phyloP scores from a whole-genome alignment of 345 rosid species.

The Toxicodendron radicans region DNA sequence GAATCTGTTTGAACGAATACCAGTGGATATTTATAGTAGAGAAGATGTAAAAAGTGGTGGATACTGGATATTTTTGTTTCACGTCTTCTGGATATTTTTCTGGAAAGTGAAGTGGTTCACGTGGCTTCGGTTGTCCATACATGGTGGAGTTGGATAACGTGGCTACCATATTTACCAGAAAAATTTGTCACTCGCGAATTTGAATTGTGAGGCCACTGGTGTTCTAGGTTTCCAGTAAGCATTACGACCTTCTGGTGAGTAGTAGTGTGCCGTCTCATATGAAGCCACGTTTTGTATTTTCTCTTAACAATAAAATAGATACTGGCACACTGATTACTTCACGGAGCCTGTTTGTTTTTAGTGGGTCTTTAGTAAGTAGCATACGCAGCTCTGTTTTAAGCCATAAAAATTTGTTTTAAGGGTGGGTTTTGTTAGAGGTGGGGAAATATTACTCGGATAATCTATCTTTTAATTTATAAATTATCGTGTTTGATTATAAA shows the following conservation, averaged over 20 bases:
- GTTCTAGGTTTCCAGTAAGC: conserved; percentile 11
- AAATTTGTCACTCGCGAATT: not conserved
- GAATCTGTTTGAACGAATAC: too few species aligned
- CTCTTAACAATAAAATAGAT: not conserved
- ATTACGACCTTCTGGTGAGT: conserved; percentile 8
- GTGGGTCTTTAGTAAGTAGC: too few species aligned
- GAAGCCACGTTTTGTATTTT: not conserved
- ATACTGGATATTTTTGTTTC: conserved; percentile 30
- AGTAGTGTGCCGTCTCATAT: not conserved
- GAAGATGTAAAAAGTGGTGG: conserved; percentile 17
- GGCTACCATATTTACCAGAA: conserved; percentile 21
- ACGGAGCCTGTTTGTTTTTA: too few species aligned
- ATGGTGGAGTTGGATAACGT: conserved; percentile 26
- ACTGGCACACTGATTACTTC: too few species aligned
- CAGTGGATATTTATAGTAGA: not conserved
- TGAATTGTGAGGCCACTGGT: conserved; percentile 18
- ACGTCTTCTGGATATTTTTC: conserved; percentile 20
- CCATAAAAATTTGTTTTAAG: too few species aligned
- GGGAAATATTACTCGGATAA: too few species aligned
- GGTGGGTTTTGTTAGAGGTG: too few species aligned
- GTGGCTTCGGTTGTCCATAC: conserved; percentile 34
- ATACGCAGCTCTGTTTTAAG: too few species aligned
- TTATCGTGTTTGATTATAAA: too few species aligned
- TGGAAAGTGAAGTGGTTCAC: conserved; percentile 22
- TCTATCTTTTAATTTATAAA: too few species aligned